Percentiles rank a stretch among this genome's conserved stretches.
Evolutionary conservation across 108 stramenopile species (phyloP).

Genomic region (Cyclotella sp.): DNA sequence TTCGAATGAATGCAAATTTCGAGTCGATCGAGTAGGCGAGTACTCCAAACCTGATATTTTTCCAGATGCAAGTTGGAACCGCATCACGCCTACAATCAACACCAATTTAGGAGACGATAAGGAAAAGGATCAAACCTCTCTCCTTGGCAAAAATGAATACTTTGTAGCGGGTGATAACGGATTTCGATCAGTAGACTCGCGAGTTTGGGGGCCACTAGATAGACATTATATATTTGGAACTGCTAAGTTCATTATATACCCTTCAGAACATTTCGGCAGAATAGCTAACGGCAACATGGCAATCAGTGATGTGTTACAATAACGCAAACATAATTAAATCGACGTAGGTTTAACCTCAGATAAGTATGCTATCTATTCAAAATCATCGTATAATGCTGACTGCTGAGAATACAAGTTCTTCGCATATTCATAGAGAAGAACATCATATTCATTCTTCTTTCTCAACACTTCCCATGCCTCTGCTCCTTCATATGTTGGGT

Average conservation of each 20-base stretch:
- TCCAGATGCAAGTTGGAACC: slow-evolving; percentile 60
- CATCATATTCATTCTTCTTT: slow-evolving; percentile 51
- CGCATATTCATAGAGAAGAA: slow-evolving; percentile 48
- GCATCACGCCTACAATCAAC: slow-evolving; percentile 46
- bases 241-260: slow-evolving; percentile 58
- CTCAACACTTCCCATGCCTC: slow-evolving; percentile 46
- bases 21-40: slow-evolving; percentile 51
- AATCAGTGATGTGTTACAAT: slow-evolving; percentile 2
- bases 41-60: slow-evolving; percentile 63
- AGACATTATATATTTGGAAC: slow-evolving; percentile 63
- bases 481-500: slow-evolving; percentile 32
- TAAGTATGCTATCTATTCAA: neutral
- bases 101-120: slow-evolving; percentile 5
- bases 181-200: slow-evolving; percentile 61
- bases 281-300: slow-evolving; percentile 37
- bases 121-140: neutral
- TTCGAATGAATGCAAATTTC: slow-evolving; percentile 32
- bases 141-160: slow-evolving; percentile 50
- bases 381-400: slow-evolving; percentile 29
- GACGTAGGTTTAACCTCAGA: neutral
- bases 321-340: neutral
- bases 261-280: slow-evolving; percentile 54
- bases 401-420: slow-evolving; percentile 42
- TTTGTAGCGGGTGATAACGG: slow-evolving; percentile 76
- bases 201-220: slow-evolving; percentile 69